Base-by-base conservation (phyloP, 345 rosid species). In the Arabis alpina region DNA sequence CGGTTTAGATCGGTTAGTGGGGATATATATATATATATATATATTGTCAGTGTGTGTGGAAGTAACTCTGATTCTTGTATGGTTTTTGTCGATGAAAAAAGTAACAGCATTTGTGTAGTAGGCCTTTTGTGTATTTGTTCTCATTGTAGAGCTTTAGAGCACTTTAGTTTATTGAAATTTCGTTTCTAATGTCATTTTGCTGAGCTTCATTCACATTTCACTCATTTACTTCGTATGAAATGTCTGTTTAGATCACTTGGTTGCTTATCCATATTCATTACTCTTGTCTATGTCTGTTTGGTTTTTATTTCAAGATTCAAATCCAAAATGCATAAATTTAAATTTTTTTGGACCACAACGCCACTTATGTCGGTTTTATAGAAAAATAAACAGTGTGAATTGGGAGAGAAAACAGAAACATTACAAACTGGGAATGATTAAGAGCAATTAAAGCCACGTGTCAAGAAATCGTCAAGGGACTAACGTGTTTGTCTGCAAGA, bases 121-220 rank as follows among this genome's bases (percentile, higher is more conserved):
- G 67, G 77, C 47, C 47, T 40, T 70, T 50, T 66, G 61, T 66
- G 72, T 61, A 53, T 74, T 53, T 74, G 57, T 53, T 74, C 39
- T 73, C 66, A 4, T 49, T 73, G 71, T 73, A 73, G 77, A 73
- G 65, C 49, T 59, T 61, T 74, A 74, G 78, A 67, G 67, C 61
- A 42, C 60, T 58, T 73, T 66, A 32, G 66, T 32, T 30, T 30
- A 56, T 55, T 55, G 42, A 41, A 19, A 61, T 47, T 52, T 70
- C 54, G 13, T 54, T 48, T 49, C 42, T 61, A 42, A 30, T 53
- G 19, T 23, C 54, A 71, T 30, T 36, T 61, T 64, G 43, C 56
- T 58, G 51, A 70, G 59, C 23, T 59, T 25, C 39, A 54, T 72
- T 37, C 32, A 54, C 24, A 34, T 54, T 37, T 64, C 56, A 54